These are phyloP conservation scores for Pisolithus sp. DNA, from an alignment of 768 basidiomycete species.

Conservation along the genomic window DNA sequence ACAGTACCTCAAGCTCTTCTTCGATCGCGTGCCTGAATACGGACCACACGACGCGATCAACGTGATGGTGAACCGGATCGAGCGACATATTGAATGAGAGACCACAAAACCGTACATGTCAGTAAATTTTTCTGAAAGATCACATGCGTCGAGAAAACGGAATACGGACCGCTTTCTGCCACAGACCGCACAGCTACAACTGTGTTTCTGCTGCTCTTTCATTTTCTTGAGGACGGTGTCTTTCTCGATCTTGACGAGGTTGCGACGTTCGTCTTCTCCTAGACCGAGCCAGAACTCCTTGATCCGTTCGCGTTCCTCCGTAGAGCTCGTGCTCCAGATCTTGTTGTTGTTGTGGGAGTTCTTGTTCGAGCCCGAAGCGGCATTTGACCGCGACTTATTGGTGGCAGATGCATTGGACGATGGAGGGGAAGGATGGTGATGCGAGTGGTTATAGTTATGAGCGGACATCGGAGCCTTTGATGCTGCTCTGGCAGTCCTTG, in stretches of 20 bases:
- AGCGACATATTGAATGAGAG: constrained; percentile 10
- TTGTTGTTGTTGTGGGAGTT: constrained; percentile 51
- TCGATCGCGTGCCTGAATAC: constrained; percentile 85
- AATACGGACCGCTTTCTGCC: constrained; percentile 86
- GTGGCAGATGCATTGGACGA: constrained; percentile 30
- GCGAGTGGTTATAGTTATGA: constrained; percentile 44
- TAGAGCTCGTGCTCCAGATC: constrained; percentile 92
- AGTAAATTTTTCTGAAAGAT: constrained; percentile 14
- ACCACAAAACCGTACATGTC: constrained; percentile 19
- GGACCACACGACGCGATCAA: constrained; percentile 8
- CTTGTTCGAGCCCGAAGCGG: constrained; percentile 20
- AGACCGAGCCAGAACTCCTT: constrained; percentile 97
- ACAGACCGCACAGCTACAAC: constrained; percentile 93
- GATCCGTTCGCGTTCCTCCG: constrained; percentile 93
- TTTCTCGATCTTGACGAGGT: constrained; percentile 96
- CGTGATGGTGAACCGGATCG: constrained; percentile 10
- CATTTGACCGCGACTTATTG: constrained; percentile 26
- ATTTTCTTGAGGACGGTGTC: constrained; percentile 97
- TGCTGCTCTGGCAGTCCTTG: constrained; percentile 41
- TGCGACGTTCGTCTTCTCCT: constrained; percentile 84
- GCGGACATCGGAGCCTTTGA: constrained; percentile 53
- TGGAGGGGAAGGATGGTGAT: constrained; percentile 47
- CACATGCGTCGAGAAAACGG: constrained; percentile 22
- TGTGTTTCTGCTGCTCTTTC: constrained; percentile 99
- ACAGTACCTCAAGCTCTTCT: constrained; percentile 99